Conservation (phyloP, 495 filamentous ascomycete genomes). For the Hyphodiscus hymeniophilus region DNA sequence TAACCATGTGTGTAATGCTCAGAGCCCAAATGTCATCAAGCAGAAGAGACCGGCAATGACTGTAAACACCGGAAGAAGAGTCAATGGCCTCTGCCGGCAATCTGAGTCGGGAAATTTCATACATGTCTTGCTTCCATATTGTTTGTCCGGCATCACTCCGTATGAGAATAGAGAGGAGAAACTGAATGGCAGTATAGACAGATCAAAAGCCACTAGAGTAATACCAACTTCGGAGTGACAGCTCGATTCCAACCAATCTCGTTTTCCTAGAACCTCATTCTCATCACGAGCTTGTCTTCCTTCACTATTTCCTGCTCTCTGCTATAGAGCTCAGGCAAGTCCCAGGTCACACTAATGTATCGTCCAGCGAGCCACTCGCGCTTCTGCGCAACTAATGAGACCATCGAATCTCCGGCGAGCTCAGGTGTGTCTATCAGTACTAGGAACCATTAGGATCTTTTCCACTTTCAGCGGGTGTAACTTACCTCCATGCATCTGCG, state of each 20-base stretch:
- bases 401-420: slow-evolving; percentile 38
- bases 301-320: slow-evolving; percentile 38
- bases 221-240: background rate
- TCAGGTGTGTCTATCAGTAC: slow-evolving; percentile 35
- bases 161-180: slow-evolving; percentile 6
- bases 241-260: background rate
- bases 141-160: background rate
- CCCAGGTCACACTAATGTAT: slow-evolving; percentile 40
- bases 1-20: slow-evolving; percentile 4
- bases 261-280: slow-evolving; percentile 25
- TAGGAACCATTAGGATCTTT: slow-evolving; percentile 11
- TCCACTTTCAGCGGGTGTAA: slow-evolving; percentile 1
- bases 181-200: slow-evolving; percentile 4
- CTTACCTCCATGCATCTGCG: slow-evolving; percentile 19
- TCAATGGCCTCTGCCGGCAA: too few species aligned
- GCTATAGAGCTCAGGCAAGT: slow-evolving; percentile 36
- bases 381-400: slow-evolving; percentile 38
- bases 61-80: background rate
- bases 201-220: background rate
- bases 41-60: slow-evolving; percentile 6
- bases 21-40: slow-evolving; percentile 10
- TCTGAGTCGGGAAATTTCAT: too few species aligned
- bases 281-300: slow-evolving; percentile 37
- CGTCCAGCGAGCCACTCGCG: slow-evolving; percentile 43
- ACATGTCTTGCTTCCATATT: background rate